Base-by-base conservation (phyloP, 2,329 filamentous ascomycete species). In the Penicillium palitans region DNA sequence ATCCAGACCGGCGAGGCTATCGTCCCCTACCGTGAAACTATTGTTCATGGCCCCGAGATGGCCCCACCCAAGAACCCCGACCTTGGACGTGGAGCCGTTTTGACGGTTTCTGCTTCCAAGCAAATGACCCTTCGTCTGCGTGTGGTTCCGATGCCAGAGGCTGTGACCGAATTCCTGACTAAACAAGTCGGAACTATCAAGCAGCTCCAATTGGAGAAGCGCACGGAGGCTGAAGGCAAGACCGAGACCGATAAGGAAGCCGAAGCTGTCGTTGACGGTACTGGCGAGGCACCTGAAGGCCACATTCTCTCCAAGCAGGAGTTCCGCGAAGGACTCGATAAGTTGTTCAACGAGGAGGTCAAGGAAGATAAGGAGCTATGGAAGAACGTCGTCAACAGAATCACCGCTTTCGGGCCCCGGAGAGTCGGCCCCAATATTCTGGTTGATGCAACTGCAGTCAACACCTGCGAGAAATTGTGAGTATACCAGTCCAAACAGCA, bases 1-100 rank as follows among this genome's bases (percentile, higher is more conserved):
- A 93, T 99, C 52, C 93, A 98, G 71, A 91, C 91, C 29, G 93
- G 95, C 57, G 90, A 91, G 44, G 90, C 95, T 1, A 98, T 99
- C 61, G 95, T 99, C 15, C 95, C 95, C 0, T 99, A 96, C 75
- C 84, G 93, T 57, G 95, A 99, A 77, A 95, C 91, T 0, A 96
- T 96, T 58, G 87, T 97, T 41, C 84, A 86, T 27, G 90, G 88
- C 0, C 86, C 92, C 39, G 95, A 99, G 75, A 99, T 99, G 95
- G 88, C 92, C 25, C 87, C 92, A 1, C 90, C 91, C 0, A 90
- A 83, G 59, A 91, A 96, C 74, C 89, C 93, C 63, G 90, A 96
- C 13, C 81, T 97, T 19, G 93, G 93, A 1, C 84, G 95, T 70
- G 95, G 95, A 47, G 89, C 85, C 0, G 87, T 96, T 0, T 79